phyloP scores from a whole-genome alignment of 768 basidiomycete species.

The Peribolospora kevripleyi region DNA sequence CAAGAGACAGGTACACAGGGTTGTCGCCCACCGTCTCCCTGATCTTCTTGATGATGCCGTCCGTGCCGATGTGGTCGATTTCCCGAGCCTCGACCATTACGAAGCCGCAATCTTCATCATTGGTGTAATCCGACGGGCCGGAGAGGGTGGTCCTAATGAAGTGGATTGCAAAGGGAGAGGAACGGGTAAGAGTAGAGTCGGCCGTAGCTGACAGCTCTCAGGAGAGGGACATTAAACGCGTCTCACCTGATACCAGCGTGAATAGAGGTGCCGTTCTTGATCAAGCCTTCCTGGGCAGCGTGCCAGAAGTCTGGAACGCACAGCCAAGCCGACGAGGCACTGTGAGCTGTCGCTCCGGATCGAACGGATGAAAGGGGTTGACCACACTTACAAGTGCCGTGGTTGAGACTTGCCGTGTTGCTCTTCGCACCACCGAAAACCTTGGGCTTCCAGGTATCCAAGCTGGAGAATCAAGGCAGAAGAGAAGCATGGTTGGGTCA shows the following conservation, averaged over 20 bases:
- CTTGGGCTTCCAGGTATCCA: background rate
- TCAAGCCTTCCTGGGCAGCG: slow-evolving; percentile 50
- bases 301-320: slow-evolving; percentile 30
- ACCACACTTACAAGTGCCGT: background rate
- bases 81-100: slow-evolving; percentile 5
- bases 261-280: slow-evolving; percentile 40
- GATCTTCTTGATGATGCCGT: slow-evolving; percentile 45
- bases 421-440: background rate
- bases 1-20: slow-evolving; percentile 41
- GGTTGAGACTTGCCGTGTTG: background rate
- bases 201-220: background rate
- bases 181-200: background rate
- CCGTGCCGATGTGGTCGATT: slow-evolving; percentile 18
- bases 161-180: background rate
- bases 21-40: slow-evolving; percentile 42
- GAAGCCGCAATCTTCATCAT: slow-evolving; percentile 8
- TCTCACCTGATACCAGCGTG: slow-evolving; percentile 47
- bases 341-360: too few species aligned
- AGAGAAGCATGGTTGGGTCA: too few species aligned
- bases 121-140: slow-evolving; percentile 22
- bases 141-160: slow-evolving; percentile 18
- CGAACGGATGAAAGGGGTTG: too few species aligned
- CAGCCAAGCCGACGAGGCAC: background rate
- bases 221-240: background rate
- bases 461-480: background rate